Percentiles rank a stretch among this genome's conserved stretches.
Conservation (phyloP, 495 filamentous ascomycete genomes). For the Patellaria atrata region DNA sequence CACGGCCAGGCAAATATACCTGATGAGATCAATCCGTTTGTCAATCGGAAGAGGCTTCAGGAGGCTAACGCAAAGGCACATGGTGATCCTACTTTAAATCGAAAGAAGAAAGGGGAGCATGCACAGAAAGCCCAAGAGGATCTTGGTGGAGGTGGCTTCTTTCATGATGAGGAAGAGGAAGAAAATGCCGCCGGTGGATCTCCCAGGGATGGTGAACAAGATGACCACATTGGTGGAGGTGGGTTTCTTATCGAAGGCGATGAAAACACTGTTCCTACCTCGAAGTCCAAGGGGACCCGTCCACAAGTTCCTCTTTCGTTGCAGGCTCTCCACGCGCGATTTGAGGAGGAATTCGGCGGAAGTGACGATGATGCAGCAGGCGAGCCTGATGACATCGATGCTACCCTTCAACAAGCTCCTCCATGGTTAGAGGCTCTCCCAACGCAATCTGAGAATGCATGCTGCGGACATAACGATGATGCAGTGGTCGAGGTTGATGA, state of each 20-base stretch:
- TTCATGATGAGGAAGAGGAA: constrained; percentile 3
- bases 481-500: too few relatives aligned
- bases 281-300: too few relatives aligned
- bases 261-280: background rate
- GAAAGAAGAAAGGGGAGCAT: background rate
- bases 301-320: background rate
- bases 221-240: constrained; percentile 7
- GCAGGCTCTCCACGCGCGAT: too few relatives aligned
- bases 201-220: constrained; percentile 13
- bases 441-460: too few relatives aligned
- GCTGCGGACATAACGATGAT: too few relatives aligned
- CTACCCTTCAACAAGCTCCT: too few relatives aligned
- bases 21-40: constrained; percentile 35
- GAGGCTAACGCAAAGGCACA: background rate
- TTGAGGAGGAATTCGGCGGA: too few relatives aligned
- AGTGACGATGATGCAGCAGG: too few relatives aligned
- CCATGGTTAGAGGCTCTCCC: too few relatives aligned
- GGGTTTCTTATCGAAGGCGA: constrained; percentile 13
- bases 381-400: too few relatives aligned
- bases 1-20: constrained; percentile 25
- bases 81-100: background rate
- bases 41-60: constrained; percentile 6
- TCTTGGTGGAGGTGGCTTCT: constrained; percentile 10
- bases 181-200: constrained; percentile 1
- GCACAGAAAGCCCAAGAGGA: background rate